Percentiles rank a stretch among this genome's conserved stretches.
phyloP scores from a whole-genome alignment of 345 rosid species.

The Brassica rapa region DNA sequence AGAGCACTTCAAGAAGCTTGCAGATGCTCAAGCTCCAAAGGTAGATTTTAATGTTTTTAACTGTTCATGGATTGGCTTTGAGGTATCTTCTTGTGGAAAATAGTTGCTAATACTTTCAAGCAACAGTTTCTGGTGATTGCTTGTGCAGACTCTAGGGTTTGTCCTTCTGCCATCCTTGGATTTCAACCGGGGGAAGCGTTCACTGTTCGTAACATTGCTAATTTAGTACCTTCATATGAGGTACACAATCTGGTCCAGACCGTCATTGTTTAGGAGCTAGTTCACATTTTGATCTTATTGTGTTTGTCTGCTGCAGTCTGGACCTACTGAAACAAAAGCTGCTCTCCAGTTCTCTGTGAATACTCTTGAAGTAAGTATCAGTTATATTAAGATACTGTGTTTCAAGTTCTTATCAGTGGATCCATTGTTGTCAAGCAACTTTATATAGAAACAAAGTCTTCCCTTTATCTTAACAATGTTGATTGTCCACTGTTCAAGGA shows the following conservation, averaged over 20 bases:
- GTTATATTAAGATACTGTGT: not conserved
- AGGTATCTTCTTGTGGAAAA: conserved; percentile 6
- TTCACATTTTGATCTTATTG: conserved; percentile 16
- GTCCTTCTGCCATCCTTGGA: conserved; percentile 86
- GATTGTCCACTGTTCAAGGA: conserved; percentile 1
- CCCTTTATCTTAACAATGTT: not conserved
- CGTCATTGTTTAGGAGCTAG: not conserved
- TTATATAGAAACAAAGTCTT: not conserved
- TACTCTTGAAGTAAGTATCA: conserved; percentile 63
- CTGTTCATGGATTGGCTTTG: not conserved
- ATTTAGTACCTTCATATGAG: conserved; percentile 85
- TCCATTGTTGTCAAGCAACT: not conserved
- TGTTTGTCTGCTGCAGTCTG: conserved; percentile 52
- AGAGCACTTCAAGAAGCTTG: conserved; percentile 63
- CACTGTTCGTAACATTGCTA: conserved; percentile 85
- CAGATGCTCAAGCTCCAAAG: conserved; percentile 85
- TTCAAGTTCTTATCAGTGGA: not conserved
- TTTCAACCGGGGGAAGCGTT: conserved; percentile 99
- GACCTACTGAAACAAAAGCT: conserved; percentile 95
- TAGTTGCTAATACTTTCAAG: conserved; percentile 38
- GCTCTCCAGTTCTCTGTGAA: conserved; percentile 94
- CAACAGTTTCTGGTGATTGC: conserved; percentile 93
- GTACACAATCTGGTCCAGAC: conserved; percentile 37
- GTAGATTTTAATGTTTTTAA: conserved; percentile 36
- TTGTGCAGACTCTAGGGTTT: conserved; percentile 97